Percentiles rank a stretch among this genome's conserved stretches.
These are phyloP conservation scores for Linnemannia hyalina DNA, from an alignment of 192 early-diverging fungal genomes.

Conservation along the genomic window DNA sequence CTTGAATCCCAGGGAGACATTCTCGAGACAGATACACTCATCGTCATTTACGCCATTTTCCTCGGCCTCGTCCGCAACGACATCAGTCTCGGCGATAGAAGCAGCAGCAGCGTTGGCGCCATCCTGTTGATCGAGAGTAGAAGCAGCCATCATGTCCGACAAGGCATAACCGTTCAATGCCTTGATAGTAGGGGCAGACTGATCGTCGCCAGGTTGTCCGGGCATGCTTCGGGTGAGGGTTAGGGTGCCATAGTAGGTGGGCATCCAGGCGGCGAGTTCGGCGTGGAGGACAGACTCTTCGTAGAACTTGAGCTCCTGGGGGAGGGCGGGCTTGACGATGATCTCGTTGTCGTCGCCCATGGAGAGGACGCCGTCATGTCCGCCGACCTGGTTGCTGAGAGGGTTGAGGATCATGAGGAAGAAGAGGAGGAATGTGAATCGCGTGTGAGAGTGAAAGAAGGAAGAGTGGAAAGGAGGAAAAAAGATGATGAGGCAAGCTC, in stretches of 20 bases:
- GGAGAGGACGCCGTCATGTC: slow-evolving; percentile 78
- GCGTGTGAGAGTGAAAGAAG: neutral
- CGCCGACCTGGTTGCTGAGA: slow-evolving; percentile 84
- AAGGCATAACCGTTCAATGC: slow-evolving; percentile 38
- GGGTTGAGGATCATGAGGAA: slow-evolving; percentile 52
- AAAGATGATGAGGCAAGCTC: neutral
- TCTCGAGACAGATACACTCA: slow-evolving; percentile 81
- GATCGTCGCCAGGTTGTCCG: neutral
- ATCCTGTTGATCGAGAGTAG: slow-evolving; percentile 4
- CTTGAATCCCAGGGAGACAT: slow-evolving; percentile 75
- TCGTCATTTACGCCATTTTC: slow-evolving; percentile 7
- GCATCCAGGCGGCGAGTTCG: slow-evolving; percentile 72
- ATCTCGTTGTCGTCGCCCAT: slow-evolving; percentile 70
- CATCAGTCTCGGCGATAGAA: too few relatives aligned
- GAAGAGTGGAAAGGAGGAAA: neutral
- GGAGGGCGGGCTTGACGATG: slow-evolving; percentile 77
- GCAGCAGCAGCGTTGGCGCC: slow-evolving; percentile 24
- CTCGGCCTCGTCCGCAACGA: neutral
- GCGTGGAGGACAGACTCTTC: slow-evolving; percentile 63
- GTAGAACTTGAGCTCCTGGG: slow-evolving; percentile 82
- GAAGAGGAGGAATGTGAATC: too few relatives aligned
- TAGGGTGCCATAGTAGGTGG: slow-evolving; percentile 75
- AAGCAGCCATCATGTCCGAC: slow-evolving; percentile 21
- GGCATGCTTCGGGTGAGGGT: slow-evolving; percentile 26
- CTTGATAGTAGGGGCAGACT: slow-evolving; percentile 23